Evolutionary conservation across 2,329 filamentous ascomycete genomes (phyloP), one percentile per base, ranked within the genome.

Genomic region (Cercospora berteroae): DNA sequence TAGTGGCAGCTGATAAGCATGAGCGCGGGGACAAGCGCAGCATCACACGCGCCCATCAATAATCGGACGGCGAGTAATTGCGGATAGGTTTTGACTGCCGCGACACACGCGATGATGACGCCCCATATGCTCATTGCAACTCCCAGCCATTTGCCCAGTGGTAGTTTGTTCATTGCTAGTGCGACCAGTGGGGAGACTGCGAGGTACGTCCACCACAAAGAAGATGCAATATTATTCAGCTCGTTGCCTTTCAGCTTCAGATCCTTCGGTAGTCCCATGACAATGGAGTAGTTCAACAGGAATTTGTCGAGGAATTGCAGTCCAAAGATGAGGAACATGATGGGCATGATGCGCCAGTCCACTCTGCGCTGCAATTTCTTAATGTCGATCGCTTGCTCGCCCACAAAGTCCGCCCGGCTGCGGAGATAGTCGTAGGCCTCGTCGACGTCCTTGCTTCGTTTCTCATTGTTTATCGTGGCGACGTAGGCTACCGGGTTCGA

Each of bases 261-360:
- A 13, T 72, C 70, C 25, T 71, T 58, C 8, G 70, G 69, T 6
- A 71, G 29, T 4, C 87, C 87, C 88, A 90, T 90, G 63, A 90
- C 86, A 66, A 85, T 86, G 12, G 87, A 87, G 74, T 90, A 90
- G 72, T 89, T 89, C 55, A 89, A 82, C 29, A 87, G 83, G 67
- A 88, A 85, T 77, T 89, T 89, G 79, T 71, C 69, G 16, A 71
- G 61, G 8, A 56, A 65, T 36, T 69, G 67, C 2, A 65, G 29
- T 31, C 64, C 60, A 27, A 60, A 64, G 20, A 69, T 60, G 55
- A 67, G 68, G 42, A 64, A 70, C 48, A 71, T 57, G 23, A 72
- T 55, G 1, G 70, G 70, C 13, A 72, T 33, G 23, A 72, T 64
- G n/a, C 64, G 63, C 55, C 63, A 68, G 66, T 72, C 70, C 16